These are phyloP conservation scores for Coprinopsis strossmayeri DNA, from an alignment of 768 basidiomycete species.

Conservation along the genomic window DNA sequence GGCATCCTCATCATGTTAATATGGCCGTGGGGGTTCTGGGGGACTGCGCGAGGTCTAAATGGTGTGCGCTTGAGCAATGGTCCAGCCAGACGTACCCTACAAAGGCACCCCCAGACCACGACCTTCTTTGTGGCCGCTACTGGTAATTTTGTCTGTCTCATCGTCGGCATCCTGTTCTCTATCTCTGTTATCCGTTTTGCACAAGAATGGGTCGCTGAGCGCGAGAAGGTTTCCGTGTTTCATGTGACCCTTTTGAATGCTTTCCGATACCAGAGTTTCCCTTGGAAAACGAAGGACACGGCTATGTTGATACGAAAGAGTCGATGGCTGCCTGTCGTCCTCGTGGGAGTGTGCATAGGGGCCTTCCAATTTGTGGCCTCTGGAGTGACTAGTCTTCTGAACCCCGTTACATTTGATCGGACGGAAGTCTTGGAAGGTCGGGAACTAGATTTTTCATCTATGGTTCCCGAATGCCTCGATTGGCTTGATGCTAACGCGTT, in stretches of 20 bases:
- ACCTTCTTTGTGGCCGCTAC: conserved; percentile 14
- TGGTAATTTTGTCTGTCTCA: conserved; percentile 11
- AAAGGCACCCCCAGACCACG: conserved; percentile 8
- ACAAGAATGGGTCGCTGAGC: conserved; percentile 11
- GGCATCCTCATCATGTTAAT: conserved; percentile 11
- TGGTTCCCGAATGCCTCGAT: background rate
- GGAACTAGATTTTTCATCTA: background rate
- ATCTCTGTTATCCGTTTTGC: conserved; percentile 15
- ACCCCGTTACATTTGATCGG: conserved; percentile 11
- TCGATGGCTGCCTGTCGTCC: conserved; percentile 4
- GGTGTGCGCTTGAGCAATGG: conserved; percentile 12
- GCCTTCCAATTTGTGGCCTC: conserved; percentile 13
- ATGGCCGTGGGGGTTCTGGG: conserved; percentile 20
- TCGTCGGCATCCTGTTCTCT: conserved; percentile 14
- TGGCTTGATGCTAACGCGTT: background rate
- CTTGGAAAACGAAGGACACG: conserved; percentile 10
- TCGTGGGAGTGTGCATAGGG: conserved; percentile 11
- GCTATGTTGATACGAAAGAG: background rate
- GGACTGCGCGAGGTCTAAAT: conserved; percentile 9
- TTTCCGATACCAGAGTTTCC: conserved; percentile 13
- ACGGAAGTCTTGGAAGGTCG: background rate
- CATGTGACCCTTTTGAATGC: conserved; percentile 12
- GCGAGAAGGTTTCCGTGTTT: conserved; percentile 6
- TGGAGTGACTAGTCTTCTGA: conserved; percentile 14
- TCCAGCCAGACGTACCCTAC: conserved; percentile 1